phyloP scores from a whole-genome alignment of 1,284 basidiomycete species.

The Thelephora terrestris region DNA sequence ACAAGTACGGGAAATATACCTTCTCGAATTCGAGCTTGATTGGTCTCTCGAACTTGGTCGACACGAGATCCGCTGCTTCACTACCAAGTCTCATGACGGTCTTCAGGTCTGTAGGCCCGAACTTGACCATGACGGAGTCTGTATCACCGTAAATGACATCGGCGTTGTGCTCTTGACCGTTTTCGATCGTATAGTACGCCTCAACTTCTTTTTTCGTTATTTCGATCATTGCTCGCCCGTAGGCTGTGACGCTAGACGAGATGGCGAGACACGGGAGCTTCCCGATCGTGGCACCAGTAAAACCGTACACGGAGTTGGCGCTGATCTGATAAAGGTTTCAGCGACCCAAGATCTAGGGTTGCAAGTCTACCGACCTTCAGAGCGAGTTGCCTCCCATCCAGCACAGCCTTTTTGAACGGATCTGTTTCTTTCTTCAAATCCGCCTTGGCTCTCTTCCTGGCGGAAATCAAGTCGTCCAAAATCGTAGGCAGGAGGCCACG shows the following conservation, averaged over 20 bases:
- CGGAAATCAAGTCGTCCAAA: conserved; percentile 83
- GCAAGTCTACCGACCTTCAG: conserved; percentile 57
- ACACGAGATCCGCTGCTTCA: conserved; percentile 92
- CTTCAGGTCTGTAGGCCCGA: conserved; percentile 78
- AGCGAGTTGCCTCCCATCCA: conserved; percentile 91
- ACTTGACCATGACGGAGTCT: conserved; percentile 96
- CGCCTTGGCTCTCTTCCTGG: conserved; percentile 86
- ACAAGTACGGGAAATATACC: conserved; percentile 92
- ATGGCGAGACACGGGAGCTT: conserved; percentile 91
- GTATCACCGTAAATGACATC: conserved; percentile 96
- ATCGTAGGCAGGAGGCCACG: conserved; percentile 89
- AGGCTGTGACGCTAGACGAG: conserved; percentile 87
- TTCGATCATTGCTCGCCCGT: conserved; percentile 97
- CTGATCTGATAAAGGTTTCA: conserved; percentile 53
- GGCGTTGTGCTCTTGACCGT: conserved; percentile 80
- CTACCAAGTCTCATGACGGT: conserved; percentile 84
- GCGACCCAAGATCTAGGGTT: background rate
- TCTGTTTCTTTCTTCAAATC: conserved; percentile 94
- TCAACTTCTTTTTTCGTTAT: conserved; percentile 91
- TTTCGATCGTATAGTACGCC: conserved; percentile 73
- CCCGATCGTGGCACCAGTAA: conserved; percentile 92
- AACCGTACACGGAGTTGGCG: conserved; percentile 96
- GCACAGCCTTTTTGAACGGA: conserved; percentile 88
- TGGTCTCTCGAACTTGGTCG: conserved; percentile 82
- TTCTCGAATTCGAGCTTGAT: conserved; percentile 99